Base-by-base conservation (phyloP, 2,329 filamentous ascomycete species). In the Grosmannia clavigera region DNA sequence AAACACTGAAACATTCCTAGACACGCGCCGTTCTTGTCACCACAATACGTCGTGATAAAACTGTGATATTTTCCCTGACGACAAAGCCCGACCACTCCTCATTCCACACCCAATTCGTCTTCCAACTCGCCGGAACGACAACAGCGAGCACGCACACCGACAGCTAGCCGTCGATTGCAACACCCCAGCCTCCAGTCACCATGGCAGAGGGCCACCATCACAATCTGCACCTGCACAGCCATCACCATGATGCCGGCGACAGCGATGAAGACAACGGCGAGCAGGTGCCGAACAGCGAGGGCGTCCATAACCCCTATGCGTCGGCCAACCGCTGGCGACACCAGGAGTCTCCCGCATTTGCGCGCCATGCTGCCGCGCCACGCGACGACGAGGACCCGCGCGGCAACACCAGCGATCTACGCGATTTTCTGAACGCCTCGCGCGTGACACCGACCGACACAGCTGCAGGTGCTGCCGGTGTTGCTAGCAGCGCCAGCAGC, bases 251-350 rank as follows among this genome's bases (percentile, higher is more conserved):
- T 10, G 27, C 4, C 48, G 29, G 25, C 48, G 22, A 27, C 48
- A 16, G 9, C 25, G 48, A 51, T 10, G 48, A 12, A 10, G 48
- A 51, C 48, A 3, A 14, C 14, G 48, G 22, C 48, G 48, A 27
- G 22, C 48, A 11, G 16, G 19, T n/a, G 43, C 19, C 16, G 43
- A 56, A 61, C 53, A 33, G 29, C 35, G 62, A 60, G 72, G 70
- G 71, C 61, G 68, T 70, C 59, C 71, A 68, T 61, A 83, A 84
- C 66, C 80, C 79, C 3, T 73, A 85, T 67, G 77, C 78, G 46
- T 85, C 82, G 10, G 66, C 76, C 50, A 83, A 73, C 67, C 75
- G 74, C 65, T 86, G 83, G 83, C 79, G 83, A 60, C 83, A 86
- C 67, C 80, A 85, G 68, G 83, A 86, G 68, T 85, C 83, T 1